Evolutionary conservation across 495 filamentous ascomycete species (phyloP).

Genomic region (Polyplosphaeria fusca): DNA sequence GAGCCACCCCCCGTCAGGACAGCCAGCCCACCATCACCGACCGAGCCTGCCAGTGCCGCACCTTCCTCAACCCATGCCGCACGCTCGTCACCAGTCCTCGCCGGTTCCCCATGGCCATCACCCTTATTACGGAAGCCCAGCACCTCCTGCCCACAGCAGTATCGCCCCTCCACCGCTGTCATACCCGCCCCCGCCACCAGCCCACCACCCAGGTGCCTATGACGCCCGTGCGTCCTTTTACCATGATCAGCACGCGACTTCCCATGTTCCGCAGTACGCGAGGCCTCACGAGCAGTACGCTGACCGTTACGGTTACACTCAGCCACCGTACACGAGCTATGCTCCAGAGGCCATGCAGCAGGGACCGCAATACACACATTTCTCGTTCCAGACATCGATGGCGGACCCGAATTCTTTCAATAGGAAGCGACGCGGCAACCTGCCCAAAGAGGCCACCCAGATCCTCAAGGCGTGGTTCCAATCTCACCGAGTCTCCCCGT

Average conservation of each 20-base stretch:
- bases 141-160: neutral
- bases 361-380: constrained; percentile 10
- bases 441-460: constrained; percentile 82
- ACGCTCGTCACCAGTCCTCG: constrained; percentile 21
- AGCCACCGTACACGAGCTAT: neutral
- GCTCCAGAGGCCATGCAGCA: neutral
- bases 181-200: constrained; percentile 1
- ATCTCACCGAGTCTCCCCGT: constrained; percentile 74
- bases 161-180: neutral
- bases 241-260: neutral
- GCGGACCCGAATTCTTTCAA: constrained; percentile 13
- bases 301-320: neutral
- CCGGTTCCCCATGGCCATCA: constrained; percentile 9
- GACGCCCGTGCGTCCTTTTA: constrained; percentile 11
- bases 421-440: constrained; percentile 65
- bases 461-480: constrained; percentile 78
- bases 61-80: neutral
- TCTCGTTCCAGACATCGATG: constrained; percentile 16
- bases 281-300: constrained; percentile 8
- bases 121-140: neutral
- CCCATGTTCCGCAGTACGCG: neutral
- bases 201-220: neutral
- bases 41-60: constrained; percentile 9
- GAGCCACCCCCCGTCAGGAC: neutral
- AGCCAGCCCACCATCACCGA: constrained; percentile 10